Base-by-base conservation (phyloP, 169 alveolate species). In the Cryptosporidium ubiquitum region DNA sequence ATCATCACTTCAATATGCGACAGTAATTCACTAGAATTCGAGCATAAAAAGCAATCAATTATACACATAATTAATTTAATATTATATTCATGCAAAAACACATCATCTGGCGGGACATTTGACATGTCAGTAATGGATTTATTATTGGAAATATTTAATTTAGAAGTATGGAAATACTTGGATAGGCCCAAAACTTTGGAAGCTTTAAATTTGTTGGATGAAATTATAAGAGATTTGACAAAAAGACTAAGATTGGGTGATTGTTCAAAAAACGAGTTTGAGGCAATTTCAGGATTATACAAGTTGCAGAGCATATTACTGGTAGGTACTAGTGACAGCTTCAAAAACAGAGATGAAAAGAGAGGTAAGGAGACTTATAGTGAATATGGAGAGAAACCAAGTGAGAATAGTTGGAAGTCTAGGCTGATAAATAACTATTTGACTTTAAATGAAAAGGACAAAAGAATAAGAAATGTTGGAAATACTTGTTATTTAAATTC, bases 401-500 rank as follows among this genome's bases (percentile, higher is more conserved):
- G 20, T 20, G 66, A 26, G 9, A 29, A 44, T 23, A 12, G 18
- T 14, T 39, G 37, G 57, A 42, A 5, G 18, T 12, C 35, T 2
- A 73, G n/a, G 1, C 55, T 73, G n/a, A 33, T 35, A 55, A 49
- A 58, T 10, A 26, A 29, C 12, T 73, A 73, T 26, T 5, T 55
- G 42, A 37, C 2, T 31, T 26, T 23, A 55, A 39, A 55, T 61
- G 89, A 79, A 23, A 55, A 9, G 23, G 73, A 58, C 5, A 64
- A 44, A 44, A 69, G 84, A 9, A 70, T 85, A 16, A 16, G 49
- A 64, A 85, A 85, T 55, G 31, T 85, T 35, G 85, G 92, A 12
- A 69, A 85, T 70, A 85, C 92, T 4, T 85, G 92, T 52, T 85
- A 85, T 61, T 60, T 85, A 35, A 85, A 85, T 44, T 73, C 92